A percentile compares a stretch with the other conserved stretches of the same genome.
Conservation (phyloP, 768 basidiomycete genomes). For the Collybia nuda region DNA sequence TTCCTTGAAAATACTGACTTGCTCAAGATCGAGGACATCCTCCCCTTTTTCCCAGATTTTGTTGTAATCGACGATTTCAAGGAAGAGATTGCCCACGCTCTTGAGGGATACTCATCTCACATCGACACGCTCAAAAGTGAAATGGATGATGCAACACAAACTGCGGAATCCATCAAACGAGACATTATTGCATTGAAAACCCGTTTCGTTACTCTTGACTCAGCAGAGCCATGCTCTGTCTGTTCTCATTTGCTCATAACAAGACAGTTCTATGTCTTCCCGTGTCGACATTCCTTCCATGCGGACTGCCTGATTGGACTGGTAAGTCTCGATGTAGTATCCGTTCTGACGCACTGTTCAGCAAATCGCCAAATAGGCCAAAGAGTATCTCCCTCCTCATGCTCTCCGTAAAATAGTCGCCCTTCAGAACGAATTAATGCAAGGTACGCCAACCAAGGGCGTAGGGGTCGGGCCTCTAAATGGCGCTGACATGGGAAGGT, state of each 20-base stretch:
- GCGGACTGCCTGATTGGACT: conserved; percentile 94
- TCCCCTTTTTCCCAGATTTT: conserved; percentile 99
- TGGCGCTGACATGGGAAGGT: conserved; percentile 29
- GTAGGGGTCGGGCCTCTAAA: conserved; percentile 21
- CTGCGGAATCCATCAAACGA: conserved; percentile 89
- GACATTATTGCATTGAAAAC: conserved; percentile 85
- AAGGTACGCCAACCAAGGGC: conserved; percentile 32
- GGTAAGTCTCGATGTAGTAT: conserved; percentile 49
- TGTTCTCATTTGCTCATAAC: conserved; percentile 78
- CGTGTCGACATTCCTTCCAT: conserved; percentile 97
- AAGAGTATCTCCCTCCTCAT: conserved; percentile 84
- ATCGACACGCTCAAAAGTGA: conserved; percentile 89
- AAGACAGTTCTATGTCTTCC: conserved; percentile 97
- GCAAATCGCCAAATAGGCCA: conserved; percentile 56
- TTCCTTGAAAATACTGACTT: conserved; percentile 94
- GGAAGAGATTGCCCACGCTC: conserved; percentile 93
- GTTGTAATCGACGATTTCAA: conserved; percentile 99
- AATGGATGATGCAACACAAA: conserved; percentile 94
- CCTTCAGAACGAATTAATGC: conserved; percentile 83
- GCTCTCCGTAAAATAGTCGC: conserved; percentile 82
- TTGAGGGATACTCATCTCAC: conserved; percentile 91
- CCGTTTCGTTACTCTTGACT: conserved; percentile 90
- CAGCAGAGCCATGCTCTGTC: conserved; percentile 80
- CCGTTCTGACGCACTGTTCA: conserved; percentile 9
- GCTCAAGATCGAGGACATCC: conserved; percentile 96